phyloP scores from a whole-genome alignment of 1,139 yeast genomes.

The Spencermartinsiella ligniputridi region DNA sequence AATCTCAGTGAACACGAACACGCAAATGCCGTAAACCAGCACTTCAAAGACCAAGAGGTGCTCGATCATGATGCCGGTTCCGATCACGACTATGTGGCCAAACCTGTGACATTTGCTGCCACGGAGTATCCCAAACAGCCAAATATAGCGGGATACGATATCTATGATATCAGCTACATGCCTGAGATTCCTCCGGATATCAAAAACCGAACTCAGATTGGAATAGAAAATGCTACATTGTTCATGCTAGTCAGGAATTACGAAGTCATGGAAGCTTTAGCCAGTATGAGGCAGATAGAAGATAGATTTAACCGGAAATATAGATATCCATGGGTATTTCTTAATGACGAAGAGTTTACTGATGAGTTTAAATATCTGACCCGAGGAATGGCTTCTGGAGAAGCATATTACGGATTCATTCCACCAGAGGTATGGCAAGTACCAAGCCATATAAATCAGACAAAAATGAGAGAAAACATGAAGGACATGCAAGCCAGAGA shows the following conservation, averaged over 20 bases:
- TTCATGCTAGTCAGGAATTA: slow-evolving; percentile 69
- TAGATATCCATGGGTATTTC: slow-evolving; percentile 78
- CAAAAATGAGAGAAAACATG: slow-evolving; percentile 44
- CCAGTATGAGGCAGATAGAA: slow-evolving; percentile 61
- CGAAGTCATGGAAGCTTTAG: slow-evolving; percentile 60
- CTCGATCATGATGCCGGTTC: too few species aligned
- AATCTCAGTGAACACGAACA: too few species aligned
- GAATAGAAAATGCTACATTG: slow-evolving; percentile 56
- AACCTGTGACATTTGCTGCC: background rate
- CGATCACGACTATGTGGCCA: slow-evolving; percentile 2
- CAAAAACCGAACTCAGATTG: slow-evolving; percentile 37
- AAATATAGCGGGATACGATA: slow-evolving; percentile 2
- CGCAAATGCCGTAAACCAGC: too few species aligned
- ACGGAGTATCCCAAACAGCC: background rate
- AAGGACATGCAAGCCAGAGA: slow-evolving; percentile 52
- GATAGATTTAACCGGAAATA: slow-evolving; percentile 52
- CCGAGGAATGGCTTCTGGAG: slow-evolving; percentile 78
- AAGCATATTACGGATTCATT: slow-evolving; percentile 67
- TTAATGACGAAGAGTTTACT: slow-evolving; percentile 77
- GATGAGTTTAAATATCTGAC: slow-evolving; percentile 60
- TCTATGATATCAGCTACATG: slow-evolving; percentile 24
- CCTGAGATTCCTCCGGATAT: slow-evolving; percentile 21
- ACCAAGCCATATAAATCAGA: slow-evolving; percentile 46
- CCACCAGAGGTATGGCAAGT: slow-evolving; percentile 66
- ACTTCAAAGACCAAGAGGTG: too few species aligned